Base-by-base conservation (phyloP, 176 grass and related monocot genomes). In the barley (Hordeum vulgare) region DNA sequence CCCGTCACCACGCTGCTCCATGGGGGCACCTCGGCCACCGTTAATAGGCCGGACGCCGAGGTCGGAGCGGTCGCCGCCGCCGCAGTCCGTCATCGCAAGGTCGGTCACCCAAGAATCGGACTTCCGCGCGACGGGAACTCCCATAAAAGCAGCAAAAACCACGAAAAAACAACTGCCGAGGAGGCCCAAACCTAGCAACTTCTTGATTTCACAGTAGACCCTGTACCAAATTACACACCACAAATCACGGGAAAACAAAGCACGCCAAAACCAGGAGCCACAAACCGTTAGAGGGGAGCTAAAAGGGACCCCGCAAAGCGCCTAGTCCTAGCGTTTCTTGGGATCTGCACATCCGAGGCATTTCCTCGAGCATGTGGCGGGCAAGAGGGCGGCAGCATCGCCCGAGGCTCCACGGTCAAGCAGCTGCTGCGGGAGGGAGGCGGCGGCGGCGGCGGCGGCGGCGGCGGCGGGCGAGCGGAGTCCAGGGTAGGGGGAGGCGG, bases 91-190 rank as follows among this genome's bases (percentile, higher is more conserved):
- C 87, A 84, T 85, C 70, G 64, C 79, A 35, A 83, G 75, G n/a
- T 79, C 47, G 20, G 56, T 64, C 33, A 56, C 40, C 85, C 82
- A 90, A 88, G 81, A 90, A 82, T 89, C 86, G 79, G 81, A 81
- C 79, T 86, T 94, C 65, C 61, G 90, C 69, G 74, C 51, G 85
- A 94, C 75, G 61, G 76, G 70, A 74, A 92, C 87, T 94, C 90
- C 93, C 93, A 94, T 90, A 88, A 83, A 90, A 86, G 37, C 89
- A 69, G 81, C 82, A 61, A 80, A 80, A 88, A 77, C 64, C 45
- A 66, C 90, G 83, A 63, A 47, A 59, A 75, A 63, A 47, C 33
- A 36, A 11, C 59, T 81, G 85, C 39, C 5, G 47, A 26, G 71
- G 34, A 36, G 20, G 42, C 56, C 61, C 66, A 78, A 86, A 90